Base-by-base conservation (phyloP, 2,329 filamentous ascomycete genomes). In the Lachnellula occidentalis region DNA sequence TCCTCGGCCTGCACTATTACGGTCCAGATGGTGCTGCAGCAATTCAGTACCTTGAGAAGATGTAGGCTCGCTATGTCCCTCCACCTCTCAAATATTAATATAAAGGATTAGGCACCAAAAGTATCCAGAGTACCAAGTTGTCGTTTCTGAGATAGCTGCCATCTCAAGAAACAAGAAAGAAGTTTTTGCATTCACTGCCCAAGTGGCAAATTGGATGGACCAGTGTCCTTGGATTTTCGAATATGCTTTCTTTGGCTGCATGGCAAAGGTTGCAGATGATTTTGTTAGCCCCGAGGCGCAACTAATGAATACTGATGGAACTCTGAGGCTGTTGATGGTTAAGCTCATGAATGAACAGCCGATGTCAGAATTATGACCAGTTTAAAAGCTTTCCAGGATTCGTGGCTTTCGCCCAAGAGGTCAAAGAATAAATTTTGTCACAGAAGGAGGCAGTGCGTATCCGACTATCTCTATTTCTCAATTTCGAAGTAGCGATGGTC, bases 231-330 rank as follows among this genome's bases (percentile, higher is more conserved):
- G 69, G 67, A 60, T 77, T 22, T 67, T 67, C 54, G 73, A 76
- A 61, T 77, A 76, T 59, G 71, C 67, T 12, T 71, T 74, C 50
- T 76, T 75, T 57, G 73, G 73, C 27, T 75, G 73, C 58, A 74
- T 74, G 67, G 66, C 66, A 50, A 64, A 71, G 22, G 63, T 70
- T 49, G 72, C 73, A 11, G 73, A 77, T 58, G 63, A 62, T 52
- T 77, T 74, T 63, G 74, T 77, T 19, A 76, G 74, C 58, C 74
- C 73, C 0, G 70, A 68, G 37, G 74, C 74, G 24, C 73, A 75
- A 64, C 67, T 77, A 58, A 73, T 77, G 73, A 72, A 74, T 47
- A 53, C 55, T 9, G 66, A 74, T 52, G 74, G 73, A 4, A 64
- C 63, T 19, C 74, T 74, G 48, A 76, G 69, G 8, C 55, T 62